phyloP scores from a whole-genome alignment of 345 rosid species.

The Arabis alpina region DNA sequence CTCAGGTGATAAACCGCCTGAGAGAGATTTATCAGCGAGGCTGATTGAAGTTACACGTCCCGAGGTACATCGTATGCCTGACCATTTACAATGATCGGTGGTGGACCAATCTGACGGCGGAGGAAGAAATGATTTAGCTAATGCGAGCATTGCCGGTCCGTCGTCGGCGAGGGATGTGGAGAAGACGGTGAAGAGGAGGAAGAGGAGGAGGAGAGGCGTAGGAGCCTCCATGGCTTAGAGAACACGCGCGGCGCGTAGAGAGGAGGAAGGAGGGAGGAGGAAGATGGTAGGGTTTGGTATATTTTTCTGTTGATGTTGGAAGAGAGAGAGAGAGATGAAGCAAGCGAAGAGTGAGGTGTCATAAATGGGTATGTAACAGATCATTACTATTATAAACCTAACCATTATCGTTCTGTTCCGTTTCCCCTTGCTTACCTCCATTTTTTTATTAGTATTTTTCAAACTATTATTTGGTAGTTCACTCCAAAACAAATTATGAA shows the following conservation, averaged over 20 bases:
- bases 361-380: slow-evolving; percentile 1
- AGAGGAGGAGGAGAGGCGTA: slow-evolving; percentile 39
- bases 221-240: slow-evolving; percentile 43
- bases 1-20: slow-evolving; percentile 56
- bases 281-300: slow-evolving; percentile 29
- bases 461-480: neutral
- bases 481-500: neutral
- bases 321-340: slow-evolving; percentile 26
- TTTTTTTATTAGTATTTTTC: too few relatives aligned
- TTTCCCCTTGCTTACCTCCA: neutral
- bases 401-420: slow-evolving; percentile 29
- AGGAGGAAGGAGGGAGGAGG: slow-evolving; percentile 2
- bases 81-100: slow-evolving; percentile 57
- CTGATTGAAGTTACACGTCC: slow-evolving; percentile 52
- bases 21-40: slow-evolving; percentile 44
- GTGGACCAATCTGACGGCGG: slow-evolving; percentile 66
- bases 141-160: slow-evolving; percentile 47
- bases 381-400: slow-evolving; percentile 37
- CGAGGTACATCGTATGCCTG: slow-evolving; percentile 53
- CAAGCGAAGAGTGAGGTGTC: slow-evolving; percentile 43
- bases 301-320: slow-evolving; percentile 6
- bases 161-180: slow-evolving; percentile 54
- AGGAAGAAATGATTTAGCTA: slow-evolving; percentile 54
- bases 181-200: slow-evolving; percentile 37
- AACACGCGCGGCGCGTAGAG: slow-evolving; percentile 38